phyloP scores from a whole-genome alignment of 2,329 filamentous ascomycete genomes.

The Cordyceps pruinosa region DNA sequence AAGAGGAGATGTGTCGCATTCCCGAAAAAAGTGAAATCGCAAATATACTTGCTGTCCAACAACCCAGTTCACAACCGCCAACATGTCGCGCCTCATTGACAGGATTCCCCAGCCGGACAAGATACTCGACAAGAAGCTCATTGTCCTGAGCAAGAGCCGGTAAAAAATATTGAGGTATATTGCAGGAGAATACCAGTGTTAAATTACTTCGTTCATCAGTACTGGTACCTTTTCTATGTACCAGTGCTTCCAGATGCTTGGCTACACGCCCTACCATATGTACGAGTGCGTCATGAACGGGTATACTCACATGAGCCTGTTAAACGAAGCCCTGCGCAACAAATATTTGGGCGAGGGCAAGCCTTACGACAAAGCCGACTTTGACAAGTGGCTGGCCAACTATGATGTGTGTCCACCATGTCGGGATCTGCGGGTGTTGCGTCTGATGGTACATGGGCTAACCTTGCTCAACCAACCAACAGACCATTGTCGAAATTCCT shows the following conservation, averaged over 20 bases:
- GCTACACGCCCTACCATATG: constrained; percentile 32
- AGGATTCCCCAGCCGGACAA: constrained; percentile 24
- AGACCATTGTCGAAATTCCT: constrained; percentile 1
- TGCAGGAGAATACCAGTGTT: background rate
- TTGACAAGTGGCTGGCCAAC: constrained; percentile 33
- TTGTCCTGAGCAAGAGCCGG: constrained; percentile 33
- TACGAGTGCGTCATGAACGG: constrained; percentile 22
- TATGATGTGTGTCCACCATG: constrained; percentile 25
- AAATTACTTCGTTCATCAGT: constrained; percentile 16
- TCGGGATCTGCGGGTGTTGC: no score
- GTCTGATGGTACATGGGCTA: background rate
- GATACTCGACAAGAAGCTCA: constrained; percentile 27
- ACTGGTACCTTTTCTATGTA: constrained; percentile 31
- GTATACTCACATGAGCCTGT: constrained; percentile 19
- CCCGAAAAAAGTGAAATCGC: background rate
- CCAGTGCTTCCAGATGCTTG: constrained; percentile 26
- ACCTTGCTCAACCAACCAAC: background rate
- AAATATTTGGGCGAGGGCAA: constrained; percentile 23
- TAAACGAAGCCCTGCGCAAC: constrained; percentile 25
- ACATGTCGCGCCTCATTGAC: constrained; percentile 31
- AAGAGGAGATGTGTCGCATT: background rate
- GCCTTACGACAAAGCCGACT: constrained; percentile 29
- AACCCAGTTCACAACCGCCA: background rate
- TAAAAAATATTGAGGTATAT: no score
- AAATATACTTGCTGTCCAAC: background rate